Conservation (phyloP, 352 stramenopile species). For the Pythium guiyangense region DNA sequence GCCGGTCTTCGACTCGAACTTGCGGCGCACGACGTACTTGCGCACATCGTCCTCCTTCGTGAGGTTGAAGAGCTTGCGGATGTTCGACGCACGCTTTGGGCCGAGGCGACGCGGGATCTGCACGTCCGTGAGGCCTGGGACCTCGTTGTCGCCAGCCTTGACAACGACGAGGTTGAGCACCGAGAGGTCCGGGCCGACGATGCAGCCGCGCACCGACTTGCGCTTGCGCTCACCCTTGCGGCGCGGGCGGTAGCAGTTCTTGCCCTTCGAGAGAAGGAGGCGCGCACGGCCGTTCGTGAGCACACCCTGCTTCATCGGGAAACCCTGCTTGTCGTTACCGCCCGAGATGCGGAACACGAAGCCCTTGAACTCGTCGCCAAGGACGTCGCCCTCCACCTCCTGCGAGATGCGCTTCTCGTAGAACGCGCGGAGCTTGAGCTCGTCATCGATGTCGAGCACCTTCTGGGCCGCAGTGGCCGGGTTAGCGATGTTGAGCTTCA, state of each 20-base stretch:
- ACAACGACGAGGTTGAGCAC: constrained; percentile 99
- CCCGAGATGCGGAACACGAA: constrained; percentile 99
- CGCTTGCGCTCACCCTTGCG: constrained; percentile 97
- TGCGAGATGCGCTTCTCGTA: constrained; percentile 99
- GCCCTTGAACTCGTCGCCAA: constrained; percentile 99
- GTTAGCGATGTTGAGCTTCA: constrained; percentile 99
- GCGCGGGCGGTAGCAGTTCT: constrained; percentile 95
- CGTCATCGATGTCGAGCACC: constrained; percentile 99
- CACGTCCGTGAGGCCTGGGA: constrained; percentile 97
- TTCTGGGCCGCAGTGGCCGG: constrained; percentile 97
- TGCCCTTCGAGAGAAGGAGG: constrained; percentile 97
- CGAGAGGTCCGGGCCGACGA: constrained; percentile 98
- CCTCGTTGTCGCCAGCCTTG: constrained; percentile 95
- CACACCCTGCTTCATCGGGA: constrained; percentile 99
- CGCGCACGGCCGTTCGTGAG: constrained; percentile 98
- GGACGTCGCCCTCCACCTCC: constrained; percentile 97
- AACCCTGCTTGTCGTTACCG: constrained; percentile 99
- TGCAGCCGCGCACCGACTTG: constrained; percentile 99
- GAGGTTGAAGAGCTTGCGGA: constrained; percentile 99
- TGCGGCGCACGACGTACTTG: constrained; percentile 99
- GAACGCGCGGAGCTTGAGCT: constrained; percentile 98
- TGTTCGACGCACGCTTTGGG: constrained; percentile 99
- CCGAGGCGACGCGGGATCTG: constrained; percentile 95
- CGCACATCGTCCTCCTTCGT: constrained; percentile 99
- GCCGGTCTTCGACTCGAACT: constrained; percentile 99